These are phyloP conservation scores for Musa balbisiana DNA, from an alignment of 202 grass and related monocot genomes.

Conservation along the genomic window DNA sequence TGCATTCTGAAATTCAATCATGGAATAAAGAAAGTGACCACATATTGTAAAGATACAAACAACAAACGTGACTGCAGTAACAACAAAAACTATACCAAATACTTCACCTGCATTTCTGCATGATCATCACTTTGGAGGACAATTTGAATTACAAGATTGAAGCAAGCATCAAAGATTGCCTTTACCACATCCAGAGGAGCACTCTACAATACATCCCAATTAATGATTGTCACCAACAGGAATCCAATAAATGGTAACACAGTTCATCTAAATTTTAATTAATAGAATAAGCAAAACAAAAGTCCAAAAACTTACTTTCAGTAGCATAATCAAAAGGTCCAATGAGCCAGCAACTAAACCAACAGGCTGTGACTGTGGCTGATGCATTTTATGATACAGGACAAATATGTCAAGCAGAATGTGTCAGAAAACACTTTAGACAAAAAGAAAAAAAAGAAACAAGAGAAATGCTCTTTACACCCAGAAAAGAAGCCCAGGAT, in stretches of 20 bases:
- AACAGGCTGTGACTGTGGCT: slow-evolving; percentile 64
- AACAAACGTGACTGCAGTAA: not conserved
- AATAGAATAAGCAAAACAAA: slow-evolving; percentile 19
- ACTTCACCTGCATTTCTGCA: slow-evolving; percentile 82
- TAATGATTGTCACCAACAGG: slow-evolving; percentile 14
- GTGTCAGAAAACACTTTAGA: not conserved
- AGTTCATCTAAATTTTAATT: not conserved
- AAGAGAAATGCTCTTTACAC: not conserved
- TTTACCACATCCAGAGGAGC: slow-evolving; percentile 60
- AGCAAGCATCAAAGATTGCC: slow-evolving; percentile 73
- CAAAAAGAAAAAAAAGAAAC: slow-evolving; percentile 3
- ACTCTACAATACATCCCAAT: slow-evolving; percentile 41
- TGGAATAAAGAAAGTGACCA: not conserved
- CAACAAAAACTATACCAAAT: slow-evolving; percentile 4
- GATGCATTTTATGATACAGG: slow-evolving; percentile 36
- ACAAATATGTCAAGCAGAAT: slow-evolving; percentile 14
- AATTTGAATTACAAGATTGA: slow-evolving; percentile 71
- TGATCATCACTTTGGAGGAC: slow-evolving; percentile 93
- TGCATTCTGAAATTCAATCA: slow-evolving; percentile 66
- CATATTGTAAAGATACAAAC: not conserved
- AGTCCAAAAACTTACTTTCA: slow-evolving; percentile 55
- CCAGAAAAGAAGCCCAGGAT: too few species aligned
- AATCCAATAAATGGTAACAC: slow-evolving; percentile 11
- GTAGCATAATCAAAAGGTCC: slow-evolving; percentile 78
- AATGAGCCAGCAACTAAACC: slow-evolving; percentile 78